Evolutionary conservation across 108 stramenopile genomes (phyloP), one percentile per base, ranked within the genome.

Genomic region (Mayamaea pseudoterrestris): DNA sequence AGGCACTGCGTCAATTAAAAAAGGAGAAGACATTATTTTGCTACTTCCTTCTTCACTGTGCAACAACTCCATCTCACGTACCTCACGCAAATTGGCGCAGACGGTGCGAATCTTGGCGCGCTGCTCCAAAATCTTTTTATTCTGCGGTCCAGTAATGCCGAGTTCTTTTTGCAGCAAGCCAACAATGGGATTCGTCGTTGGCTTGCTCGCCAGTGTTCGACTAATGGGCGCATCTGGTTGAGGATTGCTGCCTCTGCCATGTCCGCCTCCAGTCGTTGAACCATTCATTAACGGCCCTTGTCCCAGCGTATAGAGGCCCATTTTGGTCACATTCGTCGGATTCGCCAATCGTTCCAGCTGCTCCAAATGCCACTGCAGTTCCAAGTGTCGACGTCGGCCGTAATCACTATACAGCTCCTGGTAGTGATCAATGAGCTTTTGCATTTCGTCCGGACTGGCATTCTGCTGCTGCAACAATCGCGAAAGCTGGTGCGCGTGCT

Each of bases 351-450:
- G 66, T 17, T 75, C 69, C 27, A 93, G 48, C 55, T 93, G 90
- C 26, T 74, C 62, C 53, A 93, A 61, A 65, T 93, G 90, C 58
- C 88, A 93, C 1, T 55, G 60, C 25, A 88, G 58, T 61, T 93
- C 90, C 52, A 73, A 47, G 49, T 81, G 80, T 49, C 90, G 68
- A 52, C 74, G 66, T 11, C 37, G 35, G 1, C 90, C 90, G 54
- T 88, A 93, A 51, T 93, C 90, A 3, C 78, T 74, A 47, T 93
- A 93, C 54, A 80, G 73, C 35, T 93, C 85, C n/a, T 57, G 65
- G 50, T 71, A 84, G 7, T 74, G 43, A 16, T 58, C 14, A 1
- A 76, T 48, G 13, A 60, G 42, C 8, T 14, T 21, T 8, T 53
- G 51, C 60, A 74, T 45, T 43, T 69, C 55, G 3, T 69, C 49